Evolutionary conservation across 208 protist genomes (phyloP).

Genomic region (Wallacemonas sp.): DNA sequence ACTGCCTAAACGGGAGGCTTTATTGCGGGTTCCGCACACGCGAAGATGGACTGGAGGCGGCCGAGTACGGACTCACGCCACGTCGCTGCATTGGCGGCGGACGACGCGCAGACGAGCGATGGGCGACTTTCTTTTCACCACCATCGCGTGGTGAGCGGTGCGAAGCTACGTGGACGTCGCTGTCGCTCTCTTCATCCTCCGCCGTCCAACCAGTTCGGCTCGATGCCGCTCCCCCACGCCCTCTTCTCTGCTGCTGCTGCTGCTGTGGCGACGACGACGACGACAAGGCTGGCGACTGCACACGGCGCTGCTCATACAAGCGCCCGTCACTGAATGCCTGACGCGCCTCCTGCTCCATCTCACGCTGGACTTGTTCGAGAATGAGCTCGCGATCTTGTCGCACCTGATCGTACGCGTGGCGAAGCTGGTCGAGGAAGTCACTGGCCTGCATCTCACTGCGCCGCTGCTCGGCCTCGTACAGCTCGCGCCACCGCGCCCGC

Average conservation of each 20-base stretch:
- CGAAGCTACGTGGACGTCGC: too few species aligned
- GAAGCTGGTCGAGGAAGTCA: constrained; percentile 66
- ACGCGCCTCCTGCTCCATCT: constrained; percentile 74
- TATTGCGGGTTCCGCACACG: neutral
- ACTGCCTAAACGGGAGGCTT: too few species aligned
- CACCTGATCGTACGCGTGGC: constrained; percentile 74
- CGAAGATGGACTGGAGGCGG: neutral
- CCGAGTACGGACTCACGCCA: constrained; percentile 2
- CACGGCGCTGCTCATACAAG: constrained; percentile 34
- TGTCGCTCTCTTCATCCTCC: too few species aligned
- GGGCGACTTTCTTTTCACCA: neutral
- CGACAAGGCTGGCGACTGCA: neutral
- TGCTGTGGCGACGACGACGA: neutral
- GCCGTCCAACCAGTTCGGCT: too few species aligned
- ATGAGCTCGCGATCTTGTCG: constrained; percentile 68
- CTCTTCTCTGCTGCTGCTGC: too few species aligned
- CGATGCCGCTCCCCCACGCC: too few species aligned
- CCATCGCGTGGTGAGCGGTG: too few species aligned
- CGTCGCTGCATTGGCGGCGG: neutral
- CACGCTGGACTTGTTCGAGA: constrained; percentile 55
- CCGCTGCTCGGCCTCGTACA: constrained; percentile 66
- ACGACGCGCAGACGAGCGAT: neutral
- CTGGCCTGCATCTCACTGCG: constrained; percentile 59
- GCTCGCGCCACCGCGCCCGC: constrained; percentile 40
- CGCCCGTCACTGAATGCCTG: constrained; percentile 74